Conservation (phyloP, 495 filamentous ascomycete species). For the Elasticomyces elasticus region DNA sequence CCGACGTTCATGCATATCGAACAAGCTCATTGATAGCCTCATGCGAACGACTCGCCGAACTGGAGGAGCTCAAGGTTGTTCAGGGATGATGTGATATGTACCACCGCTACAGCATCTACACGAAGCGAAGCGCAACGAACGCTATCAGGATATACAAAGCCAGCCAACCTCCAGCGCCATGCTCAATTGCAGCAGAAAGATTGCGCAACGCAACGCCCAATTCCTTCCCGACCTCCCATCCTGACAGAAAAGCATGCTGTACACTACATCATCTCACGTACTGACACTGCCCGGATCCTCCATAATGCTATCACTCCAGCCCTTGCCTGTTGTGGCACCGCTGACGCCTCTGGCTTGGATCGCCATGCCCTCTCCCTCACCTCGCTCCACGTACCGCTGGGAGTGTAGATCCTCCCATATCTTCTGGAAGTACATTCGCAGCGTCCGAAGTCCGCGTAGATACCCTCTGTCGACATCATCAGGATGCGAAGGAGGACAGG, state of each 20-base stretch:
- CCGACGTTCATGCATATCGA: no score
- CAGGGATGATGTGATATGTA: no score
- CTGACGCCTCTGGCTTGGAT: slow-evolving; percentile 21
- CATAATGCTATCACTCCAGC: slow-evolving; percentile 25
- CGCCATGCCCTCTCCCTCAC: slow-evolving; percentile 31
- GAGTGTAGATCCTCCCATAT: slow-evolving; percentile 71
- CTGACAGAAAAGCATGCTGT: no score
- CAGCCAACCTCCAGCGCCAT: slow-evolving; percentile 10
- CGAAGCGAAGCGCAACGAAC: background rate
- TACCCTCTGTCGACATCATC: slow-evolving; percentile 80
- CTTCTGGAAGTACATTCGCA: slow-evolving; percentile 75
- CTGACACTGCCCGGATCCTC: slow-evolving; percentile 29
- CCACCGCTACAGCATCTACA: background rate
- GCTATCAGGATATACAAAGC: background rate
- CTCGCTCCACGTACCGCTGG: slow-evolving; percentile 41
- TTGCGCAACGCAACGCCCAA: background rate
- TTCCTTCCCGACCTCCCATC: background rate
- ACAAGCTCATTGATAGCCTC: no score
- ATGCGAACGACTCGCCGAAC: no score
- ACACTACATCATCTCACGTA: slow-evolving; percentile 6
- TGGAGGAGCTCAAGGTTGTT: no score
- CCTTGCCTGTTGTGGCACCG: slow-evolving; percentile 25
- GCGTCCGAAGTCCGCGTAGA: slow-evolving; percentile 67
- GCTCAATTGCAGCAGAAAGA: slow-evolving; percentile 12
- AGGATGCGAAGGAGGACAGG: slow-evolving; percentile 74